Conservation (phyloP, 1,284 basidiomycete genomes). For the Leccinum pachyderme region DNA sequence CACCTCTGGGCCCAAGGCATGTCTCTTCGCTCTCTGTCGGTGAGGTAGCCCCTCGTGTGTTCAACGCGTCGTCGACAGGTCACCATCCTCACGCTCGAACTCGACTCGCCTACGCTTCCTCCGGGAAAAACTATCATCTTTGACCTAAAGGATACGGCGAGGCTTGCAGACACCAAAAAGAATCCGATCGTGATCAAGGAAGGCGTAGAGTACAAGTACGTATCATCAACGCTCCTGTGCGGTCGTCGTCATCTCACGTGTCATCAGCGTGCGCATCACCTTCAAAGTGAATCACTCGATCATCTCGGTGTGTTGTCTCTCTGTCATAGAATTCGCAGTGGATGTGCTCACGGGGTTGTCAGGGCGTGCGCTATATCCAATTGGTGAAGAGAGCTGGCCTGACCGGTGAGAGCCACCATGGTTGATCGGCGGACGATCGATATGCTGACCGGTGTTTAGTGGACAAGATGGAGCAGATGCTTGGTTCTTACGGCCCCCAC, state of each 20-base stretch:
- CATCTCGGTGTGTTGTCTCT: conserved; percentile 58
- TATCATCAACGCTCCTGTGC: background rate
- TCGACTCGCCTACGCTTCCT: conserved; percentile 66
- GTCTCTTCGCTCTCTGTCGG: background rate
- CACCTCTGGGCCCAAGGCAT: conserved; percentile 63
- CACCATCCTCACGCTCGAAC: conserved; percentile 66
- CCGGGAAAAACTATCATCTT: conserved; percentile 58
- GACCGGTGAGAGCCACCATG: conserved; percentile 46
- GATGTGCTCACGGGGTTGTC: conserved; percentile 9
- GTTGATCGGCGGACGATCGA: background rate
- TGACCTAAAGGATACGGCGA: conserved; percentile 48
- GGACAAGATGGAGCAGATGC: conserved; percentile 88
- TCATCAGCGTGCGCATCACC: conserved; percentile 64
- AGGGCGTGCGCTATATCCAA: conserved; percentile 85
- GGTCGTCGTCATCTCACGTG: conserved; percentile 7
- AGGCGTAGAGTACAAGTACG: conserved; percentile 78
- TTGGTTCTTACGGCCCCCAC: conserved; percentile 80
- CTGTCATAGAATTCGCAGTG: background rate
- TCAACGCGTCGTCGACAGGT: conserved; percentile 44
- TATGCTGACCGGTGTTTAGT: conserved; percentile 44
- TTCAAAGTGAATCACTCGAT: conserved; percentile 86
- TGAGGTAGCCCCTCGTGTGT: conserved; percentile 3
- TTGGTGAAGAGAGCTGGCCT: conserved; percentile 77
- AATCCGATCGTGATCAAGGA: conserved; percentile 80
- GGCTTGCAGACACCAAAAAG: conserved; percentile 57